Evolutionary conservation across 208 protist genomes (phyloP), one percentile per base, ranked within the genome.

Genomic region (Acanthamoeba sp.): DNA sequence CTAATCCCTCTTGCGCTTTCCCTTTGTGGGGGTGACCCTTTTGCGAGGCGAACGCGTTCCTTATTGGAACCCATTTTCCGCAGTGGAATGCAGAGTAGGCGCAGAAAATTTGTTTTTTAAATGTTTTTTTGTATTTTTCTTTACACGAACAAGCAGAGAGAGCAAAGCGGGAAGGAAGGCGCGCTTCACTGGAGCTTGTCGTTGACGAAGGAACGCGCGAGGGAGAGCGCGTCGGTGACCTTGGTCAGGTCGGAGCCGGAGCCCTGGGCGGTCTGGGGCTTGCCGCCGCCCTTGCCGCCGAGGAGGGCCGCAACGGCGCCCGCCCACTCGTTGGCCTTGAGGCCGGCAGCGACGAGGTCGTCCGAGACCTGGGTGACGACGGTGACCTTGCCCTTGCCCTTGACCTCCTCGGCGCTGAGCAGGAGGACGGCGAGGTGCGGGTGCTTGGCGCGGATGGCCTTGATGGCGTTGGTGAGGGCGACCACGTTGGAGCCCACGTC

Each of bases 221-320:
- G 38, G 36, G 91, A 29, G 29, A 96, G 34, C 16, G 95, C 95
- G 22, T 93, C 78, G 52, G 57, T 27, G 32, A 95, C 34, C 22
- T 95, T 91, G 42, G 52, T 45, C 22, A 95, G 34, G 48, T 95
- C 66, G 2, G 76, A 85, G 71, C 95, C 95, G 55, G 55, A 50
- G 84, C 95, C 95, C 93, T 97, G 96, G 29, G 96, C 95, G 32
- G 92, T 82, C 50, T 90, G 66, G 32, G 78, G 20, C 88, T 96
- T 97, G 78, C 96, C 96, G 69, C 96, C 96, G 76, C 96, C 96
- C 29, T 95, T 96, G 55, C 95, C 95, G 82, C 96, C 96, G 36
- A 95, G 38, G 29, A 57, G 10, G 34, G 64, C 92, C 34, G 95
- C 38, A 27, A 95, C 95, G 6, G 94, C 88, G 3, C n/a, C 48